Evolutionary conservation across 257 asterid species (phyloP).

Genomic region (Lithospermum erythrorhizon): DNA sequence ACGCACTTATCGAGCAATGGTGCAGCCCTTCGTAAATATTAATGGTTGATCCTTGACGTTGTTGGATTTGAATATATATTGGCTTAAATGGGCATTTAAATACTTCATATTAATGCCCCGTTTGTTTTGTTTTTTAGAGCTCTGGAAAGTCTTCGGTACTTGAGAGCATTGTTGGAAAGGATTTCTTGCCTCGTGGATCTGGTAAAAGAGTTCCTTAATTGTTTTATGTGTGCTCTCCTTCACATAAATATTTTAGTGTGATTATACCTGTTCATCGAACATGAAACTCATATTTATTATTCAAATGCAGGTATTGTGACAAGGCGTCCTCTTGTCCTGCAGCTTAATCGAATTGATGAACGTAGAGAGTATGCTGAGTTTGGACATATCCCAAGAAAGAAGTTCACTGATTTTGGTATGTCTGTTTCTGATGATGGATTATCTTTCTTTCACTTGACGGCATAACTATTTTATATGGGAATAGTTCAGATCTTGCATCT

Average conservation of each 20-base stretch:
- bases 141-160: slow-evolving; percentile 77
- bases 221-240: no score
- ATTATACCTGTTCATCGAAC: background rate
- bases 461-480: background rate
- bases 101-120: background rate
- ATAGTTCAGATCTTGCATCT: background rate
- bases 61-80: no score
- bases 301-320: slow-evolving; percentile 57
- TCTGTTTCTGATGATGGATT: slow-evolving; percentile 1
- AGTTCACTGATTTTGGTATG: slow-evolving; percentile 63
- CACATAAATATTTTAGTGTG: background rate
- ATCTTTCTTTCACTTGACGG: background rate
- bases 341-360: slow-evolving; percentile 67
- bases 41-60: no score
- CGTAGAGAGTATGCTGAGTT: slow-evolving; percentile 75
- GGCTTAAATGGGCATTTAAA: background rate
- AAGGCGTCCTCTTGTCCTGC: slow-evolving; percentile 72
- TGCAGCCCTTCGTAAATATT: no score
- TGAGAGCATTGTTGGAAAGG: slow-evolving; percentile 76
- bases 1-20: no score
- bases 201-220: slow-evolving; percentile 21
- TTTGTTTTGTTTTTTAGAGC: slow-evolving; percentile 38
- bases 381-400: slow-evolving; percentile 72
- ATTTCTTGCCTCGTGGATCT: slow-evolving; percentile 79
- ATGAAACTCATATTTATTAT: slow-evolving; percentile 1